Percentiles rank a stretch among this genome's conserved stretches.
Evolutionary conservation across 2,329 filamentous ascomycete species (phyloP).

Genomic region (Neonectria neomacrospora): DNA sequence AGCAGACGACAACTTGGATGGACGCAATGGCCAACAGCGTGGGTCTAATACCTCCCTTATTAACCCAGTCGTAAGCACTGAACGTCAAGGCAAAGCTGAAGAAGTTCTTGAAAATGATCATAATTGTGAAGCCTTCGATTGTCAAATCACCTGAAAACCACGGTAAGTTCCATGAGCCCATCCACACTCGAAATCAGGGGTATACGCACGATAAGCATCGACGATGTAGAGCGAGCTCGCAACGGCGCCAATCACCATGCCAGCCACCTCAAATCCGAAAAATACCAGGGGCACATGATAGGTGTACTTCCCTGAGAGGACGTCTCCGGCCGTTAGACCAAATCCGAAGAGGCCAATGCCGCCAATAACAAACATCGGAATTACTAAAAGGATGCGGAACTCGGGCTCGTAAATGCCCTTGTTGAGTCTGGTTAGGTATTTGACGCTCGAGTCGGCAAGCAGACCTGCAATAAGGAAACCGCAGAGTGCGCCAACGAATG

Average conservation of each 20-base stretch:
- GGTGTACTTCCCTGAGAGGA: conserved; percentile 65
- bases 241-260: conserved; percentile 93
- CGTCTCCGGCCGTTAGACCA: conserved; percentile 75
- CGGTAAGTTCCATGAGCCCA: background rate
- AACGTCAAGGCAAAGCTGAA: conserved; percentile 90
- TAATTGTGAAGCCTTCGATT: conserved; percentile 88
- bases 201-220: conserved; percentile 82
- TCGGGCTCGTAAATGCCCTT: conserved; percentile 89
- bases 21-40: conserved; percentile 77
- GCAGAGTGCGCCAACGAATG: conserved; percentile 83
- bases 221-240: conserved; percentile 89
- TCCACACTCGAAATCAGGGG: background rate
- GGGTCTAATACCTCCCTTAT: conserved; percentile 67
- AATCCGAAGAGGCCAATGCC: conserved; percentile 87
- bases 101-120: conserved; percentile 94
- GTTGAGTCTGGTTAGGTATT: conserved; percentile 77
- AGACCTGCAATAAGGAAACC: conserved; percentile 82
- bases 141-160: conserved; percentile 73
- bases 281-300: conserved; percentile 83
- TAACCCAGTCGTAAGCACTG: conserved; percentile 86
- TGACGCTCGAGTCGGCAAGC: conserved; percentile 78
- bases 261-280: conserved; percentile 84
- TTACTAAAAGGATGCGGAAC: conserved; percentile 84
- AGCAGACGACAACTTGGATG: conserved; percentile 81
- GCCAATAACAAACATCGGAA: conserved; percentile 83